phyloP scores from a whole-genome alignment of 257 asterid species.

The Schizonepeta tenuifolia region DNA sequence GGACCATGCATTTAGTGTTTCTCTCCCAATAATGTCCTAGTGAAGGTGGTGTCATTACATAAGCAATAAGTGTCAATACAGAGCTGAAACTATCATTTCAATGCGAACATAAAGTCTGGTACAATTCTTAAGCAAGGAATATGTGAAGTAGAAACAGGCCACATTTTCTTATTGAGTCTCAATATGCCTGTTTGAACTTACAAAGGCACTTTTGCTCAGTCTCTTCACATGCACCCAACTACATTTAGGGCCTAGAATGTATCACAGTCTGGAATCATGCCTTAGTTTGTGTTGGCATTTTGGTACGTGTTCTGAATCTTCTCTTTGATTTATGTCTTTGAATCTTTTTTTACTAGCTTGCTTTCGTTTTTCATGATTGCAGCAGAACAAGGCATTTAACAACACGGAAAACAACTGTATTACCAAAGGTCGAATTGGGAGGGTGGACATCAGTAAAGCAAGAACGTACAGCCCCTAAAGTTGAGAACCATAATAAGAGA shows the following conservation, averaged over 20 bases:
- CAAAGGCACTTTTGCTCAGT: constrained; percentile 9
- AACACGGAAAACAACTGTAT: constrained; percentile 40
- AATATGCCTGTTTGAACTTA: constrained; percentile 1
- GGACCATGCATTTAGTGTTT: constrained; percentile 9
- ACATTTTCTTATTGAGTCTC: background rate
- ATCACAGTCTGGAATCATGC: background rate
- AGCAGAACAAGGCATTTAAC: constrained; percentile 41
- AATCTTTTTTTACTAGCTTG: constrained; percentile 16
- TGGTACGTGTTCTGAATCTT: constrained; percentile 11
- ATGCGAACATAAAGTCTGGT: background rate
- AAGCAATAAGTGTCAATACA: constrained; percentile 17
- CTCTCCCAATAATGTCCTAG: constrained; percentile 6
- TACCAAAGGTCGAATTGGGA: constrained; percentile 53
- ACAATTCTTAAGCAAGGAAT: constrained; percentile 13
- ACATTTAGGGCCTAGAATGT: constrained; percentile 6
- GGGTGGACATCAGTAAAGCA: constrained; percentile 79
- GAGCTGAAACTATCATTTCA: constrained; percentile 16
- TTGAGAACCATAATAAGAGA: constrained; percentile 37
- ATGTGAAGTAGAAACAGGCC: constrained; percentile 14
- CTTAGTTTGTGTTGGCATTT: background rate
- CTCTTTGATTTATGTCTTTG: background rate
- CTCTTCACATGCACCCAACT: background rate
- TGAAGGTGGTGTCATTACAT: background rate
- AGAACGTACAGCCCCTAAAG: constrained; percentile 43
- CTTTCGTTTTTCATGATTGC: constrained; percentile 32